Evolutionary conservation across 805 yeast genomes (phyloP), one percentile per base, ranked within the genome.

Genomic region (Danielia oregonensis): DNA sequence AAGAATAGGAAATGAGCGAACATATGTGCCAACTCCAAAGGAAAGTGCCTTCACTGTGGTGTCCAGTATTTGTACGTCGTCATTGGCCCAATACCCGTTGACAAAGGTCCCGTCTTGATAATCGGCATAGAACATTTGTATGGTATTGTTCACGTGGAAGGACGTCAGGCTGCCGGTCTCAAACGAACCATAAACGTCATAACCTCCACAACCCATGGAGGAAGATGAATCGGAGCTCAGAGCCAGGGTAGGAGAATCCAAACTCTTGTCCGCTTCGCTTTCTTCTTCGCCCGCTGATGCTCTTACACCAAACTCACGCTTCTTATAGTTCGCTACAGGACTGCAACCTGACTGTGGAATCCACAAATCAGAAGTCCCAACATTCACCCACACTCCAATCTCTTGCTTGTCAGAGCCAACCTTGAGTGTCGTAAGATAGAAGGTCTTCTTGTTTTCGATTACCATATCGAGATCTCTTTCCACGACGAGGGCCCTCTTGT

Each of bases 1-100:
- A 26, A 85, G 58, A 17, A 86, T 91, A 36, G 94, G 91, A 39
- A n/a, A n/a, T n/a, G n/a, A n/a, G n/a, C n/a, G n/a, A n/a, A n/a
- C n/a, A n/a, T n/a, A n/a, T n/a, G n/a, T n/a, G 9, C 18, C 15
- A 21, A 14, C 5, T 3, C 19, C 19, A 22, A 35, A 16, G 4
- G 86, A 76, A 18, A 83, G 61, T 36, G 66, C 61, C 10, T 17
- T n/a, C 2, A 26, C 30, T 11, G 26, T 17, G 16, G 4, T n/a
- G 21, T 3, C 17, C 4, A 12, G 11, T 10, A 85, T 48, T 2
- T 47, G 40, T 4, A 88, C 67, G 26, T 64, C 61, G 49, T 88
- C 96, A 26, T 40, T 35, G 17, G 85, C 94, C 78, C 78, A 76
- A 27, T 57, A 37, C 16, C 82, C 82, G 6, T 35, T 33, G 4